Base-by-base conservation (phyloP, 31 red algal genomes). In the Bonnemaisonia californica region DNA sequence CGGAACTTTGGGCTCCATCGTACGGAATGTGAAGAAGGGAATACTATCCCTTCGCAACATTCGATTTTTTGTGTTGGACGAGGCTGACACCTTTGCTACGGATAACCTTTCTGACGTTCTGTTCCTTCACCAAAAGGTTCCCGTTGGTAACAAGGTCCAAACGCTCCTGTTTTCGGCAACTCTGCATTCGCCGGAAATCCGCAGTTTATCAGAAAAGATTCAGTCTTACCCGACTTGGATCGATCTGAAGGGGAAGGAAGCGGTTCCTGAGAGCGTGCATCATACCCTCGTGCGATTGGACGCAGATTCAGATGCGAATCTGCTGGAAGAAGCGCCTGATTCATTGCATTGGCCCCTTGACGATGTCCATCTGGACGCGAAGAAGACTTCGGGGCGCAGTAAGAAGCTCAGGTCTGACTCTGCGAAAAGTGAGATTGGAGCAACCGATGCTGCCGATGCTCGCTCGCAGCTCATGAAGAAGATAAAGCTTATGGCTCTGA, bases 21-120 rank as follows among this genome's bases (percentile, higher is more conserved):
- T 82, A 18, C 62, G 67, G 4, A 59, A 77, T 21, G 62, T 95
- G 19, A 83, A 87, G 48, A 90, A 61, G 33, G 80, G 86, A 1
- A 71, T 55, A 11, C 74, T 95, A 30, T 58, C 45, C 4, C 27
- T 95, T 66, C 67, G 77, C 41, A 54, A 54, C 31, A 76, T 95
- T 39, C 92, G 92, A 47, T 95, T 95, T 70, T 89, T 95, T 23
- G 93, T 88, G 3, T 66, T 95, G 1, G 93, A 95, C 40, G 93
- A 95, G 64, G 93, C 87, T 28, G 93, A 95, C 69, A 84, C 81
- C 2, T 85, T 95, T 71, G 74, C 83, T 3, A 51, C 83, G 36
- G 74, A 90, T 41, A 84, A 75, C 31, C 67, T 91, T 30, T 1
- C 60, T 1, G 71, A 86, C 56, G 57, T 95, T 36, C 58, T 84